Evolutionary conservation across 2,329 filamentous ascomycete genomes (phyloP), one percentile per base, ranked within the genome.

Genomic region (Xylariaceae sp.): DNA sequence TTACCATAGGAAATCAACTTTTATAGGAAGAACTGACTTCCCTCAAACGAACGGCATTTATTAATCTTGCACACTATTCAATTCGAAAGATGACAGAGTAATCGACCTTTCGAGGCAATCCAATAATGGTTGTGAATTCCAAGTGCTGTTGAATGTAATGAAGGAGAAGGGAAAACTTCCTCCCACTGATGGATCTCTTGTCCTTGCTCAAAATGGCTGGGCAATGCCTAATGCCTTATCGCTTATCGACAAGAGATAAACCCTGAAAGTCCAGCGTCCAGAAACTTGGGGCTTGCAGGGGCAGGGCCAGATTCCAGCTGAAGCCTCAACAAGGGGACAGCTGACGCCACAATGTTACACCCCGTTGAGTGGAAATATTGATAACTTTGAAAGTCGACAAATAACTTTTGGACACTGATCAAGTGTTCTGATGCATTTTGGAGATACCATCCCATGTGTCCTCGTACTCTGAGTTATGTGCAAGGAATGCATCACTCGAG

Each of bases 21-120:
- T 48, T 57, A 49, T 40, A 44, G 37, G 48, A 55, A 55, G 48
- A 54, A 55, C 55, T 50, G 59, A 41, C 51, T 55, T 57, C 63
- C 63, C 63, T 65, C 63, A 65, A 65, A 65, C 63, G 57, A 61
- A 56, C 62, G 63, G 63, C 60, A n/a, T n/a, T n/a, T 55, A 51
- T 54, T 60, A 35, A 50, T 65, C 63, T 65, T 43, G 63, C 63
- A 64, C 62, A 56, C 44, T 54, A 62, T 56, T 54, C 55, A 44
- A 56, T 46, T 55, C 54, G 55, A 52, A 50, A 60, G 58, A 60
- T 57, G 54, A 45, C 55, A 48, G 41, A 41, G 40, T 35, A 34
- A 21, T 33, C 32, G 48, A 50, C 49, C 56, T 58, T 55, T 43
- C 46, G 61, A 55, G 53, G 53, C 58, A 58, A 59, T 52, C 55